phyloP scores from a whole-genome alignment of 441 rosid species.

The Gossypium trilobum region DNA sequence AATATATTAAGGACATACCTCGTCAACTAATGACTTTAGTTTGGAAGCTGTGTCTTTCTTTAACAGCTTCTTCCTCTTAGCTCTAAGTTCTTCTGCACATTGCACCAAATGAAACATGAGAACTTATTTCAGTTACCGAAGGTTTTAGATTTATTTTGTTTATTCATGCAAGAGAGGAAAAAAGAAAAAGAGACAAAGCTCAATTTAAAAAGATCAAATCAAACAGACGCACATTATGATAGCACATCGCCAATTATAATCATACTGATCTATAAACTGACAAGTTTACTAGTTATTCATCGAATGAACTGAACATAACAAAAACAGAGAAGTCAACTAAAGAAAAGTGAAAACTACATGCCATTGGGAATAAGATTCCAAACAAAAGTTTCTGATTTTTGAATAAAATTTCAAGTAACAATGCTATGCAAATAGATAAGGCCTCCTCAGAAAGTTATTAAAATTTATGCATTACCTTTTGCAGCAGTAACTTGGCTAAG shows the following conservation, averaged over 20 bases:
- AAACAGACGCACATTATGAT: not conserved
- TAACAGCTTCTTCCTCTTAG: constrained; percentile 87
- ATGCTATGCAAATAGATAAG: not conserved
- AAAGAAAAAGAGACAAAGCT: not conserved
- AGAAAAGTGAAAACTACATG: not conserved
- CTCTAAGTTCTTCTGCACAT: constrained; percentile 78
- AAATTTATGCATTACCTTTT: constrained; percentile 43
- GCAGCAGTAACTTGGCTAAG: constrained; percentile 78
- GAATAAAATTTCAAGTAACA: not conserved
- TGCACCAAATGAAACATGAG: constrained; percentile 19
- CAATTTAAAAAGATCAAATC: not conserved
- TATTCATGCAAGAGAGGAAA: not conserved
- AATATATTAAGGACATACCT: constrained; percentile 40
- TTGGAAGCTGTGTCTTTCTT: constrained; percentile 92
- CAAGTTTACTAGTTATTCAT: not conserved
- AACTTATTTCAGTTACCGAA: constrained; percentile 2
- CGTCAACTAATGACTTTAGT: constrained; percentile 81
- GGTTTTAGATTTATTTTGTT: not conserved
- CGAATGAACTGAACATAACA: not conserved
- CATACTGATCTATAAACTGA: not conserved
- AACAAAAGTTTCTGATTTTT: not conserved
- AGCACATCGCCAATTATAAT: not conserved
- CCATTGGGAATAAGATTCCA: not conserved
- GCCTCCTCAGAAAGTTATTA: not conserved
- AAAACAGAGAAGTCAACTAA: not conserved